phyloP scores from a whole-genome alignment of 345 rosid species.

The Eutrema japonicum region DNA sequence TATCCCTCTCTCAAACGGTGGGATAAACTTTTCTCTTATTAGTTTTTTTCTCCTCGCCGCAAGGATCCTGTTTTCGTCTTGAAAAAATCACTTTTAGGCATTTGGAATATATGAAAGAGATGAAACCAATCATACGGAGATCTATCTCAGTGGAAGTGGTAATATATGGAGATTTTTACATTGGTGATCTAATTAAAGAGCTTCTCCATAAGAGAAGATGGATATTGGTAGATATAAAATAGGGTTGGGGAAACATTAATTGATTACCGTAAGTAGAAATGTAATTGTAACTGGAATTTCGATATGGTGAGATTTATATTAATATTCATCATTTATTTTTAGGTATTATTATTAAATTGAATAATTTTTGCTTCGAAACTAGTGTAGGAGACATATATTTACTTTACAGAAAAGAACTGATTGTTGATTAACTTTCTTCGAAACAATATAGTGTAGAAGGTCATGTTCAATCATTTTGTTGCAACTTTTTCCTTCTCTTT shows the following conservation, averaged over 20 bases:
- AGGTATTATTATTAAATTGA: background rate
- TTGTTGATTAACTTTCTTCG: background rate
- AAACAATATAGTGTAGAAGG: background rate
- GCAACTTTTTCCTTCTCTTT: background rate
- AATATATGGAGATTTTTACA: background rate
- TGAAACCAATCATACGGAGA: background rate
- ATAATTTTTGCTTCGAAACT: background rate
- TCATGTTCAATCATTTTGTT: background rate
- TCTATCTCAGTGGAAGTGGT: background rate
- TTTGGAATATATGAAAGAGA: background rate
- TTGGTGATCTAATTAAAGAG: background rate
- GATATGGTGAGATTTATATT: background rate
- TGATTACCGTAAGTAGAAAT: background rate
- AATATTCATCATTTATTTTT: background rate
- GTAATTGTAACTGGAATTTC: background rate
- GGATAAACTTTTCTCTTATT: conserved; percentile 1
- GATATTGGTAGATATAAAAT: background rate
- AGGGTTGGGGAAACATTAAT: background rate
- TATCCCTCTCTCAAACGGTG: background rate
- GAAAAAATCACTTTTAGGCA: background rate
- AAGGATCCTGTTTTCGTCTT: background rate
- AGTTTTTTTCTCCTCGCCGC: background rate
- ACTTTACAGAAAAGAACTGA: background rate
- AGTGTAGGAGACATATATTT: background rate
- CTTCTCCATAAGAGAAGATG: background rate